A percentile compares a stretch with the other conserved stretches of the same genome.
Evolutionary conservation across 352 stramenopile genomes (phyloP).

Genomic region (Phytophthora tentaculata): DNA sequence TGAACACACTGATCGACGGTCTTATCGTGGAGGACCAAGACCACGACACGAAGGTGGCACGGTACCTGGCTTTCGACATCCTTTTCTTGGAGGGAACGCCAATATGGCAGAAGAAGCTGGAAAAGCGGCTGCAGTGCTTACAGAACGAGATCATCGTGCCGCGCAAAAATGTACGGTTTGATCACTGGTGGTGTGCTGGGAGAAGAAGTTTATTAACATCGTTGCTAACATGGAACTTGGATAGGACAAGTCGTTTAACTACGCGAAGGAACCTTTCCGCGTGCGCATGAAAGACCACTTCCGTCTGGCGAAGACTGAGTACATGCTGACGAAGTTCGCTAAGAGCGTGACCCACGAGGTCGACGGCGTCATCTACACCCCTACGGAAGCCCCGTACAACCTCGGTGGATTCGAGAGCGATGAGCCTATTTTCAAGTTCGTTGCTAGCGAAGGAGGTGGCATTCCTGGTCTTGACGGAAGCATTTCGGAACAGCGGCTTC

Average conservation of each 20-base stretch:
- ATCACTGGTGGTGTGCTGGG: no score
- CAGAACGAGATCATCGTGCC: constrained; percentile 91
- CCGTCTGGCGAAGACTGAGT: constrained; percentile 86
- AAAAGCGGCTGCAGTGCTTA: constrained; percentile 87
- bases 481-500: constrained; percentile 77
- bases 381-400: constrained; percentile 84
- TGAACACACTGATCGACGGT: constrained; percentile 86
- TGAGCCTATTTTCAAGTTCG: constrained; percentile 90
- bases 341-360: constrained; percentile 87
- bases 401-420: constrained; percentile 86
- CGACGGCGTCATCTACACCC: constrained; percentile 88
- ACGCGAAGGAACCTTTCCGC: constrained; percentile 82
- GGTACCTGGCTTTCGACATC: constrained; percentile 87
- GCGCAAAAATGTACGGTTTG: constrained; percentile 74
- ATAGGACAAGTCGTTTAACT: constrained; percentile 82
- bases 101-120: constrained; percentile 89
- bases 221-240: neutral
- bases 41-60: constrained; percentile 71
- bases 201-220: constrained; percentile 12
- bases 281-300: constrained; percentile 92
- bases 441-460: constrained; percentile 82
- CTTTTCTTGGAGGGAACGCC: constrained; percentile 78
- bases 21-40: constrained; percentile 89
- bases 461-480: constrained; percentile 85
- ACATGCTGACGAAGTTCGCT: constrained; percentile 87